Percentiles rank a stretch among this genome's conserved stretches.
These are phyloP conservation scores for Paxillus ammoniavirescens DNA, from an alignment of 768 basidiomycete genomes.

Conservation along the genomic window DNA sequence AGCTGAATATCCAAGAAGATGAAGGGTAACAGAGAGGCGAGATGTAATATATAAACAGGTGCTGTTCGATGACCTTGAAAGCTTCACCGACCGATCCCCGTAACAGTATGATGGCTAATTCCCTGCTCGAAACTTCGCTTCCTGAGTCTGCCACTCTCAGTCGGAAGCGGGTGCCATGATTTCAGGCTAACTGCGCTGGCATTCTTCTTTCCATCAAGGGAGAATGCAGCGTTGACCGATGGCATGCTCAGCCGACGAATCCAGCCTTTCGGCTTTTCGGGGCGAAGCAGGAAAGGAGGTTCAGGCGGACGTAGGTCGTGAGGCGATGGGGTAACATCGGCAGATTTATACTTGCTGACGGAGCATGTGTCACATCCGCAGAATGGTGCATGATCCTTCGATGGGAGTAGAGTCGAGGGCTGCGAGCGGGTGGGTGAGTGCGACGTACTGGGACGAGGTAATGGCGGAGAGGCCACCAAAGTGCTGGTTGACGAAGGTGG, in stretches of 20 bases:
- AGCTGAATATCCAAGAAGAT: background rate
- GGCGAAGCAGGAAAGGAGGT: constrained; percentile 43
- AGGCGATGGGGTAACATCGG: constrained; percentile 24
- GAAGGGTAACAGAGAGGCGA: background rate
- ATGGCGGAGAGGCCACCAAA: background rate
- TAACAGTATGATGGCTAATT: constrained; percentile 49
- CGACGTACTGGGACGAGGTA: constrained; percentile 19
- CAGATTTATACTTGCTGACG: constrained; percentile 48
- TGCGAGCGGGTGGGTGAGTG: constrained; percentile 31
- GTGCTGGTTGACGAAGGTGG: constrained; percentile 15
- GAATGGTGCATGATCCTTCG: constrained; percentile 52
- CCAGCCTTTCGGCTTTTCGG: constrained; percentile 69
- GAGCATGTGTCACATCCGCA: constrained; percentile 71
- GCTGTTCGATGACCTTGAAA: background rate
- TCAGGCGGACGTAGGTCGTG: constrained; percentile 42
- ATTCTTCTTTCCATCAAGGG: constrained; percentile 55
- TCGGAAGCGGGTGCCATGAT: constrained; percentile 29
- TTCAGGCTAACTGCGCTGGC: constrained; percentile 42
- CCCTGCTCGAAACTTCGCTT: constrained; percentile 35
- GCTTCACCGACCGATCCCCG: constrained; percentile 43
- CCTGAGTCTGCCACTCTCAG: constrained; percentile 50
- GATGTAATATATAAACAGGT: constrained; percentile 7
- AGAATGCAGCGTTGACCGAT: constrained; percentile 57
- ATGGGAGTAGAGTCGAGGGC: constrained; percentile 20
- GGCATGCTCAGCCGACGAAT: constrained; percentile 79